Percentiles rank a stretch among this genome's conserved stretches.
Evolutionary conservation across 148 eudicot genomes (phyloP).

Genomic region (Limonium bicolor): DNA sequence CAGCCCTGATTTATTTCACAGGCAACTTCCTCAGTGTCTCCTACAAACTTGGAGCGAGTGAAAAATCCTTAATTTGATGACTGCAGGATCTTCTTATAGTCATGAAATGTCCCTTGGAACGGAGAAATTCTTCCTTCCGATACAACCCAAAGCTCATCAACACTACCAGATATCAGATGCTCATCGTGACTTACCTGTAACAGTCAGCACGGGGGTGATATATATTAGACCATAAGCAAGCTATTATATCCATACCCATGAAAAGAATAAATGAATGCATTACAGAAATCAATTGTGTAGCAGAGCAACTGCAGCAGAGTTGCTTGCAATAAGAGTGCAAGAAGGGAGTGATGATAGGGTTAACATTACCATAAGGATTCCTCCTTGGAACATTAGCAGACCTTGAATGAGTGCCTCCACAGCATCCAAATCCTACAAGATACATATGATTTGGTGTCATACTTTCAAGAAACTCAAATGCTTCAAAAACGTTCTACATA

Average conservation of each 20-base stretch:
- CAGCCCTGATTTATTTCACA: too few relatives aligned
- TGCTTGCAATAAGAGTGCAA: background rate
- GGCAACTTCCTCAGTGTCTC: background rate
- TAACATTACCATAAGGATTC: slow-evolving; percentile 80
- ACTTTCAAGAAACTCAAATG: too few relatives aligned
- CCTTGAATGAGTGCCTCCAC: slow-evolving; percentile 99
- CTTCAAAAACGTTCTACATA: too few relatives aligned
- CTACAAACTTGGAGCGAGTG: background rate
- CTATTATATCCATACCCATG: too few relatives aligned
- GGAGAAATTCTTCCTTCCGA: slow-evolving; percentile 68
- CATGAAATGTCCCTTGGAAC: slow-evolving; percentile 80
- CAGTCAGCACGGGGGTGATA: too few relatives aligned
- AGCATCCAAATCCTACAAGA: slow-evolving; percentile 86
- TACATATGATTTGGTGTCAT: too few relatives aligned
- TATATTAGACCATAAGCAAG: too few relatives aligned
- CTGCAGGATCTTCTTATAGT: slow-evolving; percentile 84
- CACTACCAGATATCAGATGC: slow-evolving; percentile 92
- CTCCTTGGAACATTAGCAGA: slow-evolving; percentile 96
- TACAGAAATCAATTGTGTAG: too few relatives aligned
- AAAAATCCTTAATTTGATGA: slow-evolving; percentile 14
- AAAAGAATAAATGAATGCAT: too few relatives aligned
- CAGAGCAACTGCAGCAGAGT: too few relatives aligned
- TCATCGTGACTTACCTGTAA: slow-evolving; percentile 98
- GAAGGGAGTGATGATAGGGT: background rate
- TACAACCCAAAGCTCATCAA: slow-evolving; percentile 96